phyloP scores from a whole-genome alignment of 2,329 filamentous ascomycete species.

The Golovinomyces cichoracearum region DNA sequence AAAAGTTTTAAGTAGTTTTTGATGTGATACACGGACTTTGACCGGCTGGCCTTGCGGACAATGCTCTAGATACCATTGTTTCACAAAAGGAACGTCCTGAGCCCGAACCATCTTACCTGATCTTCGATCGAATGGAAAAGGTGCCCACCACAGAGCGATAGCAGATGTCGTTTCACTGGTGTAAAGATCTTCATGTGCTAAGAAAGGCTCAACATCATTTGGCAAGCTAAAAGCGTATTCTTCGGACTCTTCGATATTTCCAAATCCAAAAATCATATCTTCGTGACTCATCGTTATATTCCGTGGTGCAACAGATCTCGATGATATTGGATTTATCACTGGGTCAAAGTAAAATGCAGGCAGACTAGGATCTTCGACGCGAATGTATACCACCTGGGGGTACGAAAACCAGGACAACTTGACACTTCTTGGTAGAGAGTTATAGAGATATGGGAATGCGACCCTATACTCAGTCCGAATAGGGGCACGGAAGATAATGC shows the following conservation, averaged over 20 bases:
- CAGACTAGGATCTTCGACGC: constrained; percentile 63
- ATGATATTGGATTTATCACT: constrained; percentile 93
- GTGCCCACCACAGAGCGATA: constrained; percentile 93
- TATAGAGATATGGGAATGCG: constrained; percentile 84
- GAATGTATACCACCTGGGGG: constrained; percentile 75
- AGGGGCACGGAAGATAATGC: constrained; percentile 90
- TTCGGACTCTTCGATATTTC: constrained; percentile 40
- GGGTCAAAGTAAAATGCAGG: constrained; percentile 96
- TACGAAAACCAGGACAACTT: constrained; percentile 82
- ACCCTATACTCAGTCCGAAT: constrained; percentile 92
- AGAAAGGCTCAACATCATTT: constrained; percentile 56
- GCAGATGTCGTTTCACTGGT: constrained; percentile 74
- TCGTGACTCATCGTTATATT: constrained; percentile 83
- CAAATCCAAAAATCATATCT: constrained; percentile 69
- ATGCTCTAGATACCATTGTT: constrained; percentile 97
- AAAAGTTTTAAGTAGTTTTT: constrained; percentile 87
- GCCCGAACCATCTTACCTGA: constrained; percentile 91
- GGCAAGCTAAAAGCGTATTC: constrained; percentile 74
- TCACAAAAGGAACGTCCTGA: constrained; percentile 86
- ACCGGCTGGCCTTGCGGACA: constrained; percentile 75
- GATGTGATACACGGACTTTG: constrained; percentile 93
- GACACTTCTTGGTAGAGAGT: constrained; percentile 82
- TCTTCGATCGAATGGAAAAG: constrained; percentile 78
- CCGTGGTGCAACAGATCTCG: constrained; percentile 74
- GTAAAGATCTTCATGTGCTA: constrained; percentile 68